These are phyloP conservation scores for Thalassiosira sp. DNA, from an alignment of 352 stramenopile species.

Conservation along the genomic window DNA sequence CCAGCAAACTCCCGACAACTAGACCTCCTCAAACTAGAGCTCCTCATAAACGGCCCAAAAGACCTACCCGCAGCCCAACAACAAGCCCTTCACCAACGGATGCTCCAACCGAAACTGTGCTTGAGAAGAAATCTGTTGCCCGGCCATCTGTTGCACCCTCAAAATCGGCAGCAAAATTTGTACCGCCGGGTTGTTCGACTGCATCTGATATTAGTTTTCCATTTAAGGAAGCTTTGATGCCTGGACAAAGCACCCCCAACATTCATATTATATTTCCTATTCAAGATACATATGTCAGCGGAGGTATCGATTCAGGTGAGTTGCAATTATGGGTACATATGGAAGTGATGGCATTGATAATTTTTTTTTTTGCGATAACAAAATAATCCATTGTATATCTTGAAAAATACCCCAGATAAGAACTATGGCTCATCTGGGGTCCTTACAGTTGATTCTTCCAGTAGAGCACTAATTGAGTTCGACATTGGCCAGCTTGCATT, in stretches of 20 bases:
- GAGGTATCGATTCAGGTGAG: constrained; percentile 5
- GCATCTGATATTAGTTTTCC: not conserved
- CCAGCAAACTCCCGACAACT: not conserved
- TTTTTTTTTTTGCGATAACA: constrained; percentile 9
- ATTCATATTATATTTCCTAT: no score
- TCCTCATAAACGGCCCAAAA: not conserved
- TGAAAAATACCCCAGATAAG: constrained; percentile 8
- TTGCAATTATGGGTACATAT: not conserved
- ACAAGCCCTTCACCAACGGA: not conserved
- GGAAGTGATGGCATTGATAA: not conserved
- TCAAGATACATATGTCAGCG: no score
- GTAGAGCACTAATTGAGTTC: constrained; percentile 26
- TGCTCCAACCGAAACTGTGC: not conserved
- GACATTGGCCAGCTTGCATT: constrained; percentile 5
- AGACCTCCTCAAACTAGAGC: not conserved
- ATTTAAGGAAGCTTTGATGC: not conserved
- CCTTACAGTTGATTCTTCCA: constrained; percentile 5
- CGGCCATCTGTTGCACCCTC: no score
- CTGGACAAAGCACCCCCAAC: no score
- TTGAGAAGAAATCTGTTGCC: no score
- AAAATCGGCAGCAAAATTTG: no score
- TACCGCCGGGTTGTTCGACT: no score
- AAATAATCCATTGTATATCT: not conserved
- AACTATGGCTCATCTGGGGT: constrained; percentile 7
- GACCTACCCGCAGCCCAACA: not conserved